Evolutionary conservation across 306 rosid genomes (phyloP).

Genomic region (Casuarina glauca): DNA sequence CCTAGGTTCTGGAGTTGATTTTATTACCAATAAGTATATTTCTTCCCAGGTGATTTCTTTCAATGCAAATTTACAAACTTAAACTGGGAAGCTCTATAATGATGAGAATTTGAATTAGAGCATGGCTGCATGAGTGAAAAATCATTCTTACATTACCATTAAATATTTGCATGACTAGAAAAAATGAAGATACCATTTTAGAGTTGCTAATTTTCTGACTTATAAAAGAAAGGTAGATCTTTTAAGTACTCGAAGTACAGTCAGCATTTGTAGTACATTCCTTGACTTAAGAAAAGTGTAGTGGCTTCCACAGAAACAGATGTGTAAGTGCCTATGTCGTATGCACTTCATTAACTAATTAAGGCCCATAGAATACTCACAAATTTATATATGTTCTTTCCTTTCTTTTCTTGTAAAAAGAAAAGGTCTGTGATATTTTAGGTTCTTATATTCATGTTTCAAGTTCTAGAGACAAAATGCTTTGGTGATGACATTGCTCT

Average conservation of each 20-base stretch:
- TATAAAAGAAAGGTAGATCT: neutral
- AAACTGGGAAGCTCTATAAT: neutral
- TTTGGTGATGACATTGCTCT: neutral
- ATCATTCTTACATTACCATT: neutral
- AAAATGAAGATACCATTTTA: neutral
- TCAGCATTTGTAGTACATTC: neutral
- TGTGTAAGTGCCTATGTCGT: neutral
- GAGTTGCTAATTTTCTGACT: neutral
- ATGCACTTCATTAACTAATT: neutral
- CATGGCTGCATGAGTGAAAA: neutral
- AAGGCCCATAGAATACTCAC: neutral
- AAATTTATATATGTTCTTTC: neutral
- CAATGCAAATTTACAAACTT: neutral
- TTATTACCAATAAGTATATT: neutral
- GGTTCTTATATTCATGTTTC: neutral
- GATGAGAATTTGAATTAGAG: neutral
- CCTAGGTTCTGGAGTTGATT: neutral
- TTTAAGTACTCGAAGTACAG: neutral
- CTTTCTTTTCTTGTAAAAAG: neutral
- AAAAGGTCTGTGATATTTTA: neutral
- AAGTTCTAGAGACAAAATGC: neutral
- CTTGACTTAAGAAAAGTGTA: neutral
- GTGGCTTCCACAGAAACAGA: neutral
- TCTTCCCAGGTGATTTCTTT: neutral
- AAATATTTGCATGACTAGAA: neutral